phyloP scores from a whole-genome alignment of 2,329 filamentous ascomycete genomes.

The Ceratocystis cubensis region DNA sequence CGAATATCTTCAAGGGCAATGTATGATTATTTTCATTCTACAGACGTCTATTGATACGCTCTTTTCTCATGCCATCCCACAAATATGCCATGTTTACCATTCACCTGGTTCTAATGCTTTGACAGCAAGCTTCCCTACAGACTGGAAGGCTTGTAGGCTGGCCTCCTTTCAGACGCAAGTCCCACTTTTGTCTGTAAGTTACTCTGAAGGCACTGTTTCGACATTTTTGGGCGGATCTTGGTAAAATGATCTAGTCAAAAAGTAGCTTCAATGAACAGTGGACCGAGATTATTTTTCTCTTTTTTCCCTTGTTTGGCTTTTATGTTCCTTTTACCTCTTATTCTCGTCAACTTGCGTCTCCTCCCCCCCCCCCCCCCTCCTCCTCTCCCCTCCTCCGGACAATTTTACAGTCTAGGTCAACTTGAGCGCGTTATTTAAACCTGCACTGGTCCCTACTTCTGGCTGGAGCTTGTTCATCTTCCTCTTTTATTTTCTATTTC shows the following conservation, averaged over 20 bases:
- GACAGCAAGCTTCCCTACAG: background rate
- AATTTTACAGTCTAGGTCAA: background rate
- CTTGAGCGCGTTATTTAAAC: constrained; percentile 8
- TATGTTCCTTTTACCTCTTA: background rate
- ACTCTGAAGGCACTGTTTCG: background rate
- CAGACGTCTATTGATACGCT: too few species aligned
- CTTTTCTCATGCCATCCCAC: background rate
- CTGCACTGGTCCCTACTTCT: constrained; percentile 10
- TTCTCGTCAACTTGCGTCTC: background rate
- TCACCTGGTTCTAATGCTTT: background rate
- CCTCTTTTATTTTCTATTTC: constrained; percentile 10
- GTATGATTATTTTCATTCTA: too few species aligned
- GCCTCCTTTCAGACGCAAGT: background rate
- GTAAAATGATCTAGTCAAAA: background rate
- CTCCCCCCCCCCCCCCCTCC: background rate
- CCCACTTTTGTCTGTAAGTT: background rate
- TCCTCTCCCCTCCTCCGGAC: background rate
- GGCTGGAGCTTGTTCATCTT: background rate
- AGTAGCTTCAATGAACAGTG: constrained; percentile 10
- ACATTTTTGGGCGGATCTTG: constrained; percentile 4
- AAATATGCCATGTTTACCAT: background rate
- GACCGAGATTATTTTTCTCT: background rate
- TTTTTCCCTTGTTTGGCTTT: background rate
- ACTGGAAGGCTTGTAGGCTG: background rate
- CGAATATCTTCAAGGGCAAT: too few species aligned